Evolutionary conservation across 2,329 filamentous ascomycete species (phyloP), one percentile per base, ranked within the genome.

Genomic region (Talaromyces sp.): DNA sequence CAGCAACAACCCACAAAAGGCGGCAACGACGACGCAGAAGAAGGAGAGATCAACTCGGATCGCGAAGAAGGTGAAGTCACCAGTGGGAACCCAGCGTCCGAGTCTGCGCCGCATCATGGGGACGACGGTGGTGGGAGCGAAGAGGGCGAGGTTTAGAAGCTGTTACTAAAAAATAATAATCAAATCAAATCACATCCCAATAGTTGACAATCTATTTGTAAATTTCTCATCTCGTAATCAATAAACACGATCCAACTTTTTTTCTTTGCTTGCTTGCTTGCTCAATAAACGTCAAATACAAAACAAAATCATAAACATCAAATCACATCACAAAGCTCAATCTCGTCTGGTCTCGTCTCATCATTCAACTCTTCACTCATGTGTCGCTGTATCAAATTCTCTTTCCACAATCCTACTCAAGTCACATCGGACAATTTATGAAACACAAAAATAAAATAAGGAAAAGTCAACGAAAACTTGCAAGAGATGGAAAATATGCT

Each of bases 41-140:
- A 46, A 46, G 43, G 43, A 2, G 43, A 46, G 27, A 59, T 62
- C 26, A 58, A 52, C 48, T 52, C 48, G 11, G 48, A 52, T 29
- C 48, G 50, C 6, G 59, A 61, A 51, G 59, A 61, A 31, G 59
- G 59, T 2, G 59, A 61, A 31, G 41, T 61, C 24, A 35, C 41
- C 26, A 26, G 27, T 7, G 8, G n/a, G 9, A 32, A 24, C 51
- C 17, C 31, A 35, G 26, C 41, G 27, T 31, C 54, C 3, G 11
- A 24, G 27, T 52, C 51, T 56, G 31, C 57, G 61, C 46, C n/a
- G 14, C 2, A 56, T n/a, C 17, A 56, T 29, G 32, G 32, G n/a
- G 50, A 46, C 41, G 66, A 57, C 8, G 74, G 69, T 7, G 74
- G 69, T 29, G 75, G 76, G 3, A 78, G 76, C 57, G 76, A 78